Evolutionary conservation across 2,329 filamentous ascomycete genomes (phyloP), one percentile per base, ranked within the genome.

Genomic region (Rhinocladiella mackenziei): DNA sequence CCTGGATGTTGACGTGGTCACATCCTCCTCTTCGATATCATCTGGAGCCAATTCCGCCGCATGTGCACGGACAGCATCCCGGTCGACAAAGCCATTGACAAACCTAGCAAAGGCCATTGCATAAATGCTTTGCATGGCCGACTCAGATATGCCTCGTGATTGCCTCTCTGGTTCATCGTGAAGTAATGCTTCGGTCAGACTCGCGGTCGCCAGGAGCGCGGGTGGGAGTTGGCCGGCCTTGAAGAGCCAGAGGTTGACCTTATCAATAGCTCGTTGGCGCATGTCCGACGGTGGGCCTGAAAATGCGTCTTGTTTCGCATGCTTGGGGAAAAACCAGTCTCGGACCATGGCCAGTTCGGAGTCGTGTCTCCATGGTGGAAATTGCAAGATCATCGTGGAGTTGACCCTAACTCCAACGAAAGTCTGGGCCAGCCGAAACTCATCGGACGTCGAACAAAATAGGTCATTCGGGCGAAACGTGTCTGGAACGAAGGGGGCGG

Each of bases 51-150:
- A 34, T 17, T 49, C 48, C 10, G 53, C 46, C 15, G 46, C 39
- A 32, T 43, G 43, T 11, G 46, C 36, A 30, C 48, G 43, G 23
- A 45, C 51, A 22, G 56, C 53, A 36, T 58, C 56, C 36, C 54
- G 50, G 45, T 58, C 56, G 32, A 58, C 56, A 31, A 58, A 57
- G 11, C 43, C 50, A 37, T 58, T 58, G 30, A 58, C 56, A 48
- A 60, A 55, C 43, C 52, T 51, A 33, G 55, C 47, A 42, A 57
- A 56, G 5, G 55, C 53, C 54, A 58, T 56, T 10, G 55, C 51
- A 39, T 54, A 58, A 40, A 57, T 56, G 38, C 54, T 56, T 35
- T 52, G 49, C 48, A 57, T 46, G 31, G 55, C 55, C 19, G 34
- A 39, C 14, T 55, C 48, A 9, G 49, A 55, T 22, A 55, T 52